Conservation (phyloP, 2,329 filamentous ascomycete genomes). For the Tolypocladium tropicale region DNA sequence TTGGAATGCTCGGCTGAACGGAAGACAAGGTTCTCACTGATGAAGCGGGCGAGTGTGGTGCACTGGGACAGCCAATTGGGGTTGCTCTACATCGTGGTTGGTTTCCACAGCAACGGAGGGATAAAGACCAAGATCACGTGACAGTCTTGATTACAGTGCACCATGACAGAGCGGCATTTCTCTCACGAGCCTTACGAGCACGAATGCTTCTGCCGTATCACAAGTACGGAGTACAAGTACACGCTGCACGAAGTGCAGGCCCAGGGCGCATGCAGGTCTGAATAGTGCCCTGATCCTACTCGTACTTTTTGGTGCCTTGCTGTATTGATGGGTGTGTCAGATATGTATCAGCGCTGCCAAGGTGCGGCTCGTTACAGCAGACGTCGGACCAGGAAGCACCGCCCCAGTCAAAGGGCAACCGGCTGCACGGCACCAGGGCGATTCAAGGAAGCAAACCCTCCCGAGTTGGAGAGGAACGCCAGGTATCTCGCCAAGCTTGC, state of each 20-base stretch:
- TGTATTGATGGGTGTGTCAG: not conserved
- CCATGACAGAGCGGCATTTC: not conserved
- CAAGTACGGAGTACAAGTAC: no score
- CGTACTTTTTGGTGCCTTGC: not conserved
- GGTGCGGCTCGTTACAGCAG: not conserved
- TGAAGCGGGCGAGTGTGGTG: not conserved
- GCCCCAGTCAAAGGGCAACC: not conserved
- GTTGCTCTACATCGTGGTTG: not conserved
- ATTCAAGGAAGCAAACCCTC: not conserved
- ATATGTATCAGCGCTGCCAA: not conserved
- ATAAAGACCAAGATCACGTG: not conserved
- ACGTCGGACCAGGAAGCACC: not conserved
- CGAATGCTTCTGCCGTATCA: no score
- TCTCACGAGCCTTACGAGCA: not conserved
- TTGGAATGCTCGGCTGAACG: not conserved
- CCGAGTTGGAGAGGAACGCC: no score
- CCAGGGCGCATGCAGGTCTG: not conserved
- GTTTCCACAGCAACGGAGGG: not conserved
- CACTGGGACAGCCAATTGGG: not conserved
- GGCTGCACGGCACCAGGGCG: not conserved
- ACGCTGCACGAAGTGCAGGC: no score
- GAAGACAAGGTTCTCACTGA: not conserved
- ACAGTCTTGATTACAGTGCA: not conserved
- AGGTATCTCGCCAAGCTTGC: no score
- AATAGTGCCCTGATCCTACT: not conserved